Percentiles rank a stretch among this genome's conserved stretches.
Conservation (phyloP, 108 stramenopile genomes). For the Pseudonitzschia multiseries region DNA sequence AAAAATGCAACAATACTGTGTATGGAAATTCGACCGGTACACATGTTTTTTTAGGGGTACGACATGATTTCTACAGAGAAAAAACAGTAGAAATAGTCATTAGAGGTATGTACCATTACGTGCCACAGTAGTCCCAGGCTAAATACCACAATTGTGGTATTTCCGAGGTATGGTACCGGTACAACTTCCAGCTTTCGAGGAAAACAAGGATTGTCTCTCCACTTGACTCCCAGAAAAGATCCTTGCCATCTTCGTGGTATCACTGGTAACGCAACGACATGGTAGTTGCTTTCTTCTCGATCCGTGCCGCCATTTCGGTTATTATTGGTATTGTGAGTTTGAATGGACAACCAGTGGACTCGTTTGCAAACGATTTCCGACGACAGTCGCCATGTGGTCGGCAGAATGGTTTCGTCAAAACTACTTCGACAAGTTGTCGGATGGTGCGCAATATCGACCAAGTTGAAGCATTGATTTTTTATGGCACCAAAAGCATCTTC, state of each 20-base stretch:
- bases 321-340: background rate
- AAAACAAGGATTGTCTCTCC: no score
- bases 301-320: background rate
- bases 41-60: no score
- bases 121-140: no score
- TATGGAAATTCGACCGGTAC: no score
- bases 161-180: no score
- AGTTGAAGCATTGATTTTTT: conserved; percentile 72
- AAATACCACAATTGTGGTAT: no score
- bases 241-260: background rate
- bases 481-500: conserved; percentile 51
- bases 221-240: no score
- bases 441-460: conserved; percentile 85
- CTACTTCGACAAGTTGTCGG: background rate
- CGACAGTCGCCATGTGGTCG: background rate
- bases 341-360: background rate
- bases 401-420: background rate
- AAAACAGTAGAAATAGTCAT: no score
- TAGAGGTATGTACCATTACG: no score
- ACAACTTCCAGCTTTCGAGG: no score
- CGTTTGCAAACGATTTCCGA: conserved; percentile 5
- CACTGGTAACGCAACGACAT: background rate
- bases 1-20: no score
- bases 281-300: background rate
- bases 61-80: no score